These are phyloP conservation scores for Arachis monticola DNA, from an alignment of 331 rosid genomes.

Conservation along the genomic window DNA sequence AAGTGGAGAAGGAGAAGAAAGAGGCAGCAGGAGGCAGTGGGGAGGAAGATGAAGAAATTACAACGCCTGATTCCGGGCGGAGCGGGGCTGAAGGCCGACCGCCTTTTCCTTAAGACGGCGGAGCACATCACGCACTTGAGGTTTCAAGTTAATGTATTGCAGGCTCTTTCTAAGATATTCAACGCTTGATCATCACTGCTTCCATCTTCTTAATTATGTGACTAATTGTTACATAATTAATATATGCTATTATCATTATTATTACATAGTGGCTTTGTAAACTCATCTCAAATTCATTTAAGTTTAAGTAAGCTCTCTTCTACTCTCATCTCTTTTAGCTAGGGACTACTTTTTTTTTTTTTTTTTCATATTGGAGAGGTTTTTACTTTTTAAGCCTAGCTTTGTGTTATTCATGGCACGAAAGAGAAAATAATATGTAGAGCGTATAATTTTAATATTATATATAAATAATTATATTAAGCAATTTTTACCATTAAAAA, in stretches of 20 bases:
- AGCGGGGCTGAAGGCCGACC: slow-evolving; percentile 33
- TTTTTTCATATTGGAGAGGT: neutral
- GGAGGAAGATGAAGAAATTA: slow-evolving; percentile 40
- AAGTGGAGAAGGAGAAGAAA: slow-evolving; percentile 43
- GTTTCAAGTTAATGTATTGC: slow-evolving; percentile 46
- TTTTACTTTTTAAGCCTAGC: neutral
- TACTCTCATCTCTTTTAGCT: no score
- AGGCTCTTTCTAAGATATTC: slow-evolving; percentile 63
- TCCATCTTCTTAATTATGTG: neutral
- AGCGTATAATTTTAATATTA: no score
- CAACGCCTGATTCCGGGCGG: slow-evolving; percentile 37
- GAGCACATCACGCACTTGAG: slow-evolving; percentile 45
- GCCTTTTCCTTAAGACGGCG: slow-evolving; percentile 41
- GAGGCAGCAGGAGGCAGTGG: slow-evolving; percentile 3
- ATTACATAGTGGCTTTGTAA: slow-evolving; percentile 8
- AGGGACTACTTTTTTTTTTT: neutral
- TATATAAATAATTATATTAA: neutral
- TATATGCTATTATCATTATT: neutral
- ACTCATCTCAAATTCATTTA: neutral
- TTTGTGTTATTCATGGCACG: neutral
- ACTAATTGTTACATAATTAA: slow-evolving; percentile 12
- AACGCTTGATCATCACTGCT: slow-evolving; percentile 33
- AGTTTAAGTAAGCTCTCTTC: slow-evolving; percentile 15
- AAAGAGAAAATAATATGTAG: neutral
- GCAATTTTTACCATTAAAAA: neutral